phyloP scores from a whole-genome alignment of 139 green algal genomes.

The Tetradesmus lagerheimii region DNA sequence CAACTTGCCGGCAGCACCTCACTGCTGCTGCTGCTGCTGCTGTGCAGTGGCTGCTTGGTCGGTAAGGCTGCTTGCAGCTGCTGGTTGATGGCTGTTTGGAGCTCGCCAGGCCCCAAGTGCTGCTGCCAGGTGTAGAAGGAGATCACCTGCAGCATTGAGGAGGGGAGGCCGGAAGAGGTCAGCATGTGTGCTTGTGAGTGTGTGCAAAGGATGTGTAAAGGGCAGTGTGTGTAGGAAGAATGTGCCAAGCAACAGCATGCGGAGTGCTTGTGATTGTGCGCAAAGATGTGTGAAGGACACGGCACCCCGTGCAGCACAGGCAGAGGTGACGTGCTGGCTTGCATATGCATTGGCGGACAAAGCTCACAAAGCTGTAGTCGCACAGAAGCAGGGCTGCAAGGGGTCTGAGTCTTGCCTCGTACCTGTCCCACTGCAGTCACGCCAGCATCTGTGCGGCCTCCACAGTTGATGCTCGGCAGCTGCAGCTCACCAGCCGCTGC shows the following conservation, averaged over 20 bases:
- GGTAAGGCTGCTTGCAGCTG: constrained; percentile 7
- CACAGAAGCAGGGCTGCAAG: neutral
- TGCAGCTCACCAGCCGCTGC: neutral
- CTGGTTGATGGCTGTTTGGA: constrained; percentile 2
- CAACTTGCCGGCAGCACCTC: neutral
- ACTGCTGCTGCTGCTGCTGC: constrained; percentile 11
- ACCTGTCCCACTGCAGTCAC: constrained; percentile 41
- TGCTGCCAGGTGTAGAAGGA: constrained; percentile 55
- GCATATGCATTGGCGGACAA: neutral
- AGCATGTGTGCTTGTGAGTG: neutral
- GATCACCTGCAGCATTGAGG: constrained; percentile 41
- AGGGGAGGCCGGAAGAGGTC: neutral
- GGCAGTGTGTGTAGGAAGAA: no score
- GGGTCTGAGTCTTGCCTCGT: neutral
- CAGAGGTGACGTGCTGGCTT: neutral
- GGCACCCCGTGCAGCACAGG: neutral
- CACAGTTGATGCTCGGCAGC: neutral
- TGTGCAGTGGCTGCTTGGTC: neutral
- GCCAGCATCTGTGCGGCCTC: constrained; percentile 45
- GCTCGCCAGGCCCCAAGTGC: neutral
- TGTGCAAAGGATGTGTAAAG: neutral
- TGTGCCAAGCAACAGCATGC: no score
- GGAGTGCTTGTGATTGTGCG: no score
- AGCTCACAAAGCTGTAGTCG: neutral
- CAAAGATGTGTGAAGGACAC: no score